Conservation (phyloP, 177 flowering plant species). For the Vitis hybrid region DNA sequence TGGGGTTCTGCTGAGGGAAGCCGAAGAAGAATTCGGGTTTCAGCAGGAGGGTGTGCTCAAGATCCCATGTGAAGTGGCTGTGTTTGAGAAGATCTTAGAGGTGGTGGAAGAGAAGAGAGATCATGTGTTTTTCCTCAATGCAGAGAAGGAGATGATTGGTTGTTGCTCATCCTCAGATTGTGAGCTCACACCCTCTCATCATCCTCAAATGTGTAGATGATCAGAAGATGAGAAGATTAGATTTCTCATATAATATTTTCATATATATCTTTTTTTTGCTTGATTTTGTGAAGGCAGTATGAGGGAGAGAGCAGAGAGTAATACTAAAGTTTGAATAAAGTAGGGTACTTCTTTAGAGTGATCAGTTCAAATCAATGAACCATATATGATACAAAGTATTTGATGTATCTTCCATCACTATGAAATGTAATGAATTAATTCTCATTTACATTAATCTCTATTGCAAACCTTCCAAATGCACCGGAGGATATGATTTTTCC, state of each 20-base stretch:
- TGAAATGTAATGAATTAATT: no score
- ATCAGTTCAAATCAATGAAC: no score
- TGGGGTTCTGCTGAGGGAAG: conserved; percentile 56
- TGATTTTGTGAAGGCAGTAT: neutral
- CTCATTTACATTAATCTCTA: no score
- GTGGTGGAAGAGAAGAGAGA: conserved; percentile 54
- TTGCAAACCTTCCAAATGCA: no score
- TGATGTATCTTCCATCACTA: neutral
- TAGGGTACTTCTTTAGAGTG: no score
- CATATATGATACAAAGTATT: no score
- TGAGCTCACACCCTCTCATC: conserved; percentile 36
- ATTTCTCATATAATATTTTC: no score
- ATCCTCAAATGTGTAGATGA: conserved; percentile 56
- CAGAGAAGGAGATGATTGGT: conserved; percentile 26
- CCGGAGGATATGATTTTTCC: no score
- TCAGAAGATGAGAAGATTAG: neutral
- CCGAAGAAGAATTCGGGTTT: conserved; percentile 91
- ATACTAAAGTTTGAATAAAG: no score
- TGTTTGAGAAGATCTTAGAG: conserved; percentile 69
- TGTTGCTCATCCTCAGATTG: conserved; percentile 39
- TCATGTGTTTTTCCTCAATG: conserved; percentile 24
- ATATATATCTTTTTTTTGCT: neutral
- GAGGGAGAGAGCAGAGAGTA: no score
- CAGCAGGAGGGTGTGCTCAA: conserved; percentile 75
- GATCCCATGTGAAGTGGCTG: conserved; percentile 68